Conservation (phyloP, 805 yeast genomes). For the Diddensiella transvaalensis region DNA sequence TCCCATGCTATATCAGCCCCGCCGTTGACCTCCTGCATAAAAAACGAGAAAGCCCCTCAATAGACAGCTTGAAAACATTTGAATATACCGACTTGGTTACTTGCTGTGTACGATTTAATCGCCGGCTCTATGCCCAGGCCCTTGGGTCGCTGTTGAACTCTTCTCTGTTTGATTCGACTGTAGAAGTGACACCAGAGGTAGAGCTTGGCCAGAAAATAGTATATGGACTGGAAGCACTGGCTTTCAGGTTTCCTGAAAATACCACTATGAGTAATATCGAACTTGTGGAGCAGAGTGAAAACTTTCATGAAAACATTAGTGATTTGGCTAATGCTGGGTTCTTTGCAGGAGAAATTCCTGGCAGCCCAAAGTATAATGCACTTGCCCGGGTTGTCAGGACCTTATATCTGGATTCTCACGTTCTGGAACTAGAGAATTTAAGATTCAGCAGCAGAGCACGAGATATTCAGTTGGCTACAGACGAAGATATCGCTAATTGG, state of each 20-base stretch:
- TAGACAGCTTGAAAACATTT: constrained; percentile 13
- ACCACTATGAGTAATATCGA: too few relatives aligned
- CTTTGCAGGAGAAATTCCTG: constrained; percentile 17
- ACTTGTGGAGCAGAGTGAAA: constrained; percentile 9
- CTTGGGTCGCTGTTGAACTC: constrained; percentile 21
- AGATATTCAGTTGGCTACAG: constrained; percentile 5
- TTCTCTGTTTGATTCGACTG: constrained; percentile 9
- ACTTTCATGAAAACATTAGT: constrained; percentile 12
- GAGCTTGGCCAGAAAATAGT: constrained; percentile 27
- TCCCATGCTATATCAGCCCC: constrained; percentile 23
- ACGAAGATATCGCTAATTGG: constrained; percentile 22
- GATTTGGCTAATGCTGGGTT: constrained; percentile 18
- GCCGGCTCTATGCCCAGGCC: constrained; percentile 25
- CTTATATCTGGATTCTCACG: not conserved
- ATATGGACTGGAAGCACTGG: constrained; percentile 25
- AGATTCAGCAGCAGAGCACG: not conserved
- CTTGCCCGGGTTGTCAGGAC: constrained; percentile 16
- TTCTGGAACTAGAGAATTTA: not conserved
- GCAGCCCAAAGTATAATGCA: constrained; percentile 13
- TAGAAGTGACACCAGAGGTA: constrained; percentile 10
- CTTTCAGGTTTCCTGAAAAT: not conserved
- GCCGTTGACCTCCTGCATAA: constrained; percentile 22
- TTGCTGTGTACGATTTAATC: constrained; percentile 22
- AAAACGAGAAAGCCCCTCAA: constrained; percentile 19
- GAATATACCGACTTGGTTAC: constrained; percentile 23